Evolutionary conservation across 106 monocot genomes (phyloP), one percentile per base, ranked within the genome.

Genomic region (Apostasia ramifera): DNA sequence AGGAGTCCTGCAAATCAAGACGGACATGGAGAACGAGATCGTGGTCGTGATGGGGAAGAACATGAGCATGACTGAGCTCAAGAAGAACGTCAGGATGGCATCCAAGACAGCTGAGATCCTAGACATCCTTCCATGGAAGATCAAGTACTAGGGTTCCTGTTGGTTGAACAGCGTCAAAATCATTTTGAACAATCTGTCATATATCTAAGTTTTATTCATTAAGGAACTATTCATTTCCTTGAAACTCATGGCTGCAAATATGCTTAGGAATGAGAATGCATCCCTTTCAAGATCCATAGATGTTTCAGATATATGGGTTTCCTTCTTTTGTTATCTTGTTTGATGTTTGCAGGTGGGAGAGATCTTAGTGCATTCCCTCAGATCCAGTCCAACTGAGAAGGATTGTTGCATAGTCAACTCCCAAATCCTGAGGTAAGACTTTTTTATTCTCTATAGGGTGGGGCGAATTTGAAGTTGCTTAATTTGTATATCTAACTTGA

Each of bases 1-100:
- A 63, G 63, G 63, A 6, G 63, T 46, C 3, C 38, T 46, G 63
- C 63, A 63, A 5, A 46, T 63, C 45, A 63, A 40, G 63, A 63
- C 63, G 63, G 63, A 63, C 46, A 63, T 63, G 63, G 63, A 63
- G 63, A 63, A 63, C 63, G 63, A 63, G 63, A 63, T 63, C 13
- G 63, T 63, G 12, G 44, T 45, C 46, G 63, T 63, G 63, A 63
- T 63, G 63, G 63, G 63, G 63, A 63, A 63, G 63, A 63, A 63
- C 14, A 63, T 63, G 63, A 63, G n/a, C 63, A 63, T 63, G 63
- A 8, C 63, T 10, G 63, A 63, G 13, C 46, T 63, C 45, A 63
- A n/a, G 63, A 63, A 63, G 63, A 63, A 63, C 46, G 63, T 63
- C 0, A 63, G 63, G 46, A 46, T 2, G 44, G 63, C 44, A 46